Base-by-base conservation (phyloP, 2,329 filamentous ascomycete genomes). In the Talaromyces sp. region DNA sequence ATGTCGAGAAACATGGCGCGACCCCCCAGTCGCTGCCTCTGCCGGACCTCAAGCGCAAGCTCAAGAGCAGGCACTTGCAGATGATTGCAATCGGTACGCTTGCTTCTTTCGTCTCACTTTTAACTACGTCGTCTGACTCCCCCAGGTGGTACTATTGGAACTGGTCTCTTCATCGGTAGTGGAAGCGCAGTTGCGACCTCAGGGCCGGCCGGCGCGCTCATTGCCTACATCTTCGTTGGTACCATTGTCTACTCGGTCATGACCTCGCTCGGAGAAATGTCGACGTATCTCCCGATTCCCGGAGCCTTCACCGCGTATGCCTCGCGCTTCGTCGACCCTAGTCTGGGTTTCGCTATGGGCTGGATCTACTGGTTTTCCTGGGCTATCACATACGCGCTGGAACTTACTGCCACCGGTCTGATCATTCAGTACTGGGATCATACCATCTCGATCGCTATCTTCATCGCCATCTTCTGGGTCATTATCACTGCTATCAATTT, bases 71-170 rank as follows among this genome's bases (percentile, higher is more conserved):
- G 55, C 95, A 99, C 80, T 73, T 98, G 73, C 93, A 98, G 80
- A 98, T 98, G 93, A 98, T 98, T 81, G 95, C 95, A 28, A 96
- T 98, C 68, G 93, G 92, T 71, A 90, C 90, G 59, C 93, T 19
- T 17, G 19, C 15, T n/a, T 36, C 9, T 30, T 25, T 39, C n/a
- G 22, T 10, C 22, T 22, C 6, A 30, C n/a, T 30, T n/a, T 44
- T 6, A n/a, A 27, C 28, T 25, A 19, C 25, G 13, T 17, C 19
- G 39, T 63, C 5, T 33, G 28, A 11, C 5, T 55, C 36, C 9
- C 22, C n/a, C 33, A 79, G 80, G 82, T 67, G 86, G 85, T 58
- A 90, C 88, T 15, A 87, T 91, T 67, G 88, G 88, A 59, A 91
- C 88, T 2, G 88, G 88, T 65, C 80, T 91, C 51, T 91, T 91